Percentiles rank a stretch among this genome's conserved stretches.
Conservation (phyloP, 495 filamentous ascomycete genomes). For the Penicillium samsonianum region DNA sequence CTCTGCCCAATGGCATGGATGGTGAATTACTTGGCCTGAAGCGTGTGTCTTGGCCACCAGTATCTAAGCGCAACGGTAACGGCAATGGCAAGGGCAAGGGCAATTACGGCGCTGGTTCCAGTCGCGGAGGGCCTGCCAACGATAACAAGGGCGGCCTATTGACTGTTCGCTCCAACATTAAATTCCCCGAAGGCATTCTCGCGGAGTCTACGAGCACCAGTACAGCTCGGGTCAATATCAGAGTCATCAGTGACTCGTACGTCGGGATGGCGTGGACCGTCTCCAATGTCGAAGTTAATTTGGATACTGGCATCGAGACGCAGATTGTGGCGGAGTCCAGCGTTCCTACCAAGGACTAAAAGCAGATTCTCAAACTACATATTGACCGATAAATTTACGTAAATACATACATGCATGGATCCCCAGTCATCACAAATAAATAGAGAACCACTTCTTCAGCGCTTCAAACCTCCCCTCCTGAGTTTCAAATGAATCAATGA, state of each 20-base stretch:
- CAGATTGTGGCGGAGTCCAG: constrained; percentile 32
- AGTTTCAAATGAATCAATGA: constrained; percentile 48
- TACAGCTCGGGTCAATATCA: constrained; percentile 59
- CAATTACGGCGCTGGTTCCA: constrained; percentile 22
- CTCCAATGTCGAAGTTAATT: constrained; percentile 29
- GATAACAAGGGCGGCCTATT: constrained; percentile 20
- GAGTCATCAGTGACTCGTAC: constrained; percentile 83
- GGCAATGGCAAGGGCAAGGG: constrained; percentile 21
- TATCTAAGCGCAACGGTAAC: constrained; percentile 26
- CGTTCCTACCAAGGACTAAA: constrained; percentile 22
- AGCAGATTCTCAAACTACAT: constrained; percentile 5
- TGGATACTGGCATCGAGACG: constrained; percentile 16
- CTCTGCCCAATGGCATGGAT: constrained; percentile 59
- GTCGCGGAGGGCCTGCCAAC: constrained; percentile 27
- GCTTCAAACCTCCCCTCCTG: constrained; percentile 49
- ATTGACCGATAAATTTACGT: neutral
- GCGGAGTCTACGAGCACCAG: constrained; percentile 22
- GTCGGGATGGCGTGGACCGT: constrained; percentile 71
- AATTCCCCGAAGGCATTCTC: constrained; percentile 54
- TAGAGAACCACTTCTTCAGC: constrained; percentile 34
- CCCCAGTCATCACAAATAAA: constrained; percentile 9
- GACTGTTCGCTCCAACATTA: constrained; percentile 51
- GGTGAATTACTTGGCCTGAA: constrained; percentile 81
- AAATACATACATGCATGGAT: neutral
- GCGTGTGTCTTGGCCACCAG: constrained; percentile 70